phyloP scores from a whole-genome alignment of 768 basidiomycete genomes.

The Lepiota subincarnata region DNA sequence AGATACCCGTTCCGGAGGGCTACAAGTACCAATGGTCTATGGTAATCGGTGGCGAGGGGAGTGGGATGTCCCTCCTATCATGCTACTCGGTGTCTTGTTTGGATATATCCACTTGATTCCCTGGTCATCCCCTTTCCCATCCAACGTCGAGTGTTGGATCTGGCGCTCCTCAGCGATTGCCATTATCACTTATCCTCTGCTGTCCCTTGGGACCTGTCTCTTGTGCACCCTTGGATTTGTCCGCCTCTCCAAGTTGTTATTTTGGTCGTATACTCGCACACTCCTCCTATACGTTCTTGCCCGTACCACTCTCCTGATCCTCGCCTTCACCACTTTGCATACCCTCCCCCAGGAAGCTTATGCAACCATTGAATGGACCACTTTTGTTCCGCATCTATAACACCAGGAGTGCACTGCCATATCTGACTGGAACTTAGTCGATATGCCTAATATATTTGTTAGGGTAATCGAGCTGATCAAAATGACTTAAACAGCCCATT shows the following conservation, averaged over 20 bases:
- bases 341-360: no score
- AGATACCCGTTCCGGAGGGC: no score
- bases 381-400: neutral
- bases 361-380: no score
- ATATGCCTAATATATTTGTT: no score
- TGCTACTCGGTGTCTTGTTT: neutral
- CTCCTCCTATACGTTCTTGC: neutral
- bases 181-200: neutral
- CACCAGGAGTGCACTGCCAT: no score
- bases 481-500: no score
- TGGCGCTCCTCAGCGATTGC: neutral
- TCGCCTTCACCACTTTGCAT: neutral
- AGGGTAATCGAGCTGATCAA: no score
- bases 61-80: neutral
- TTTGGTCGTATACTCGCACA: neutral
- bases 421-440: no score
- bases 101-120: neutral
- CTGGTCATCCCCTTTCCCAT: neutral
- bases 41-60: neutral
- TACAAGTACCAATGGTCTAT: neutral
- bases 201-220: neutral
- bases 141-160: neutral
- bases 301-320: neutral
- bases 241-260: neutral
- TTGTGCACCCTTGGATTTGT: neutral